Evolutionary conservation across 208 protist genomes (phyloP).

Genomic region (Acanthamoeba rhysodes): DNA sequence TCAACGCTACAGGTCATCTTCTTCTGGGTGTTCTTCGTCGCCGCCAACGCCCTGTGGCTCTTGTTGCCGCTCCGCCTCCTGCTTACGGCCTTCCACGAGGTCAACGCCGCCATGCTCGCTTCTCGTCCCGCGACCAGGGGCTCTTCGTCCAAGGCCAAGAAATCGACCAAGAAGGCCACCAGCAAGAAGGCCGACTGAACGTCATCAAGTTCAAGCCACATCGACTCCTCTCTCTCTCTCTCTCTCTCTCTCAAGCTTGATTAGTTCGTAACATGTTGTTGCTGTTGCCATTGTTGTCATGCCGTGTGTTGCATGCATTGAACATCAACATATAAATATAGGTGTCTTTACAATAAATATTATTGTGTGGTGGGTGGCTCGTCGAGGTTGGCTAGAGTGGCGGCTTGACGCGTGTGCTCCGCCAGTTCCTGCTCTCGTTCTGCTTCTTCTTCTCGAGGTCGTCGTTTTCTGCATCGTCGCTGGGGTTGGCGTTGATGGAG

Average conservation of each 20-base stretch:
- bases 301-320: neutral
- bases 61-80: neutral
- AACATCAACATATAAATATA: neutral
- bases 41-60: constrained; percentile 34
- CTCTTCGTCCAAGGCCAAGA: neutral
- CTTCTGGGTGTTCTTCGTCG: constrained; percentile 61
- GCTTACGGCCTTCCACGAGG: neutral
- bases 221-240: too few relatives aligned
- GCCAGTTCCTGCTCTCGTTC: neutral
- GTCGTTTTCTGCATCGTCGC: neutral
- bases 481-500: neutral
- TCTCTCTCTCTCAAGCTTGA: too few relatives aligned
- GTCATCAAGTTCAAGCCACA: too few relatives aligned
- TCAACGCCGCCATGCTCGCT: neutral
- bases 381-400: neutral
- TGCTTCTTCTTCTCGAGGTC: neutral
- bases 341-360: neutral
- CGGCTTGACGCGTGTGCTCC: neutral
- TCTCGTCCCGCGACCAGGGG: neutral
- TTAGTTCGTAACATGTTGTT: too few relatives aligned
- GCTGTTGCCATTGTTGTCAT: too few relatives aligned
- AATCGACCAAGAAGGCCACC: neutral
- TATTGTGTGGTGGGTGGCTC: neutral
- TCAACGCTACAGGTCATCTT: neutral
- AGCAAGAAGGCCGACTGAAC: constrained; percentile 14